Percentiles rank a stretch among this genome's conserved stretches.
Conservation (phyloP, 306 rosid species). For the Malus sylvestris region DNA sequence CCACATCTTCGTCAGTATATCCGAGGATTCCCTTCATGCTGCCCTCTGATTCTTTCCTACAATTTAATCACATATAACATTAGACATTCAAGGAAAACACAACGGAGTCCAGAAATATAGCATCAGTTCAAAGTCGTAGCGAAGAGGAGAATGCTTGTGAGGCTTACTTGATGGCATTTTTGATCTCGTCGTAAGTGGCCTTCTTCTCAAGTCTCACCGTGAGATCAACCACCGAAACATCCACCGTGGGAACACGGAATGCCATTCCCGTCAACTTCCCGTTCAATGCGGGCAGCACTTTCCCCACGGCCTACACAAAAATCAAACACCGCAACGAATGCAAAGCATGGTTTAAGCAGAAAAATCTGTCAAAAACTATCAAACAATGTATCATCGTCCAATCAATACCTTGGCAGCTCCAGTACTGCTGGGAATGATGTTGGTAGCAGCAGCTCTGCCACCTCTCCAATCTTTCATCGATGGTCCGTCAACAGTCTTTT, state of each 20-base stretch:
- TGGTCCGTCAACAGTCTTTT: constrained; percentile 91
- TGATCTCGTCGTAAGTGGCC: constrained; percentile 70
- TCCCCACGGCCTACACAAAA: constrained; percentile 65
- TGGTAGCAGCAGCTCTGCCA: constrained; percentile 95
- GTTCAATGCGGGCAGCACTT: constrained; percentile 69
- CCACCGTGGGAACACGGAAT: constrained; percentile 77
- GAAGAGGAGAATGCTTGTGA: background rate
- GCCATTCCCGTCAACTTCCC: constrained; percentile 94
- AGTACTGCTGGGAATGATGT: constrained; percentile 95
- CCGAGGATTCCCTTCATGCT: constrained; percentile 75
- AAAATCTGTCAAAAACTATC: background rate
- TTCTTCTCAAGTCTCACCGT: constrained; percentile 74
- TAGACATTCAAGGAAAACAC: background rate
- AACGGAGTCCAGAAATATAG: background rate
- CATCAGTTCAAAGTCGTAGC: background rate
- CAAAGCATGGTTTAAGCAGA: background rate
- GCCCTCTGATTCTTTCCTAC: constrained; percentile 79
- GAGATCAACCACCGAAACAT: constrained; percentile 91
- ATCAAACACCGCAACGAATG: background rate
- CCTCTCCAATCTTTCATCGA: constrained; percentile 94
- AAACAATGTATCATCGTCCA: background rate
- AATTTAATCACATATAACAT: background rate
- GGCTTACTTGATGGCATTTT: constrained; percentile 68
- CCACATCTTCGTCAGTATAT: constrained; percentile 75
- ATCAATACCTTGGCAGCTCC: constrained; percentile 84